phyloP scores from a whole-genome alignment of 305 asterid genomes.

The Fraxinus greggii region DNA sequence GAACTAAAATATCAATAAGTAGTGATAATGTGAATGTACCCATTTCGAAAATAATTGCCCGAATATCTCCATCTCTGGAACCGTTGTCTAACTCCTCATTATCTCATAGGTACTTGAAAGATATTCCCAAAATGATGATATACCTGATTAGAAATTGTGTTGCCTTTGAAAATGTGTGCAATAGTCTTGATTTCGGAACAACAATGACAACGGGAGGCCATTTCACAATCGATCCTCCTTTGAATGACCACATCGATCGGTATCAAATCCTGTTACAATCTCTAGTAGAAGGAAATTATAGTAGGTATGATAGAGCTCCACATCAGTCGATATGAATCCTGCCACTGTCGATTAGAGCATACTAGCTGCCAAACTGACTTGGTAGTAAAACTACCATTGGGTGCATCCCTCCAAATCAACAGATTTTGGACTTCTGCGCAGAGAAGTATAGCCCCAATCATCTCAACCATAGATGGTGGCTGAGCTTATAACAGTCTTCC shows the following conservation, averaged over 20 bases:
- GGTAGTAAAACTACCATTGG: background rate
- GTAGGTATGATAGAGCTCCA: background rate
- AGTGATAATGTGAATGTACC: background rate
- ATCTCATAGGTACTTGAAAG: background rate
- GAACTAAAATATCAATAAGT: background rate
- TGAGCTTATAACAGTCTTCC: background rate
- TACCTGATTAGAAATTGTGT: background rate
- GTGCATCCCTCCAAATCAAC: background rate
- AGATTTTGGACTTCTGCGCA: background rate
- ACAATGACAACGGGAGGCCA: background rate
- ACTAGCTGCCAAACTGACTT: background rate
- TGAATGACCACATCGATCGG: background rate
- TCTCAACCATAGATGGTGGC: background rate
- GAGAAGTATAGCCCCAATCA: background rate
- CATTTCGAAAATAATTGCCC: background rate
- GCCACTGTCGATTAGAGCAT: background rate
- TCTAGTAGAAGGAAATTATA: background rate
- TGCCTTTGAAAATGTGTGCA: background rate
- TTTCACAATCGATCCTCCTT: background rate
- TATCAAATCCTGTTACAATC: background rate
- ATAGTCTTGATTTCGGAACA: background rate
- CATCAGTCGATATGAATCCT: background rate
- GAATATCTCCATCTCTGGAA: background rate
- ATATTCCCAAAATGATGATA: background rate
- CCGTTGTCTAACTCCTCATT: background rate